A percentile compares a stretch with the other conserved stretches of the same genome.
Conservation (phyloP, 2,329 filamentous ascomycete genomes). For the Truncatella angustata region DNA sequence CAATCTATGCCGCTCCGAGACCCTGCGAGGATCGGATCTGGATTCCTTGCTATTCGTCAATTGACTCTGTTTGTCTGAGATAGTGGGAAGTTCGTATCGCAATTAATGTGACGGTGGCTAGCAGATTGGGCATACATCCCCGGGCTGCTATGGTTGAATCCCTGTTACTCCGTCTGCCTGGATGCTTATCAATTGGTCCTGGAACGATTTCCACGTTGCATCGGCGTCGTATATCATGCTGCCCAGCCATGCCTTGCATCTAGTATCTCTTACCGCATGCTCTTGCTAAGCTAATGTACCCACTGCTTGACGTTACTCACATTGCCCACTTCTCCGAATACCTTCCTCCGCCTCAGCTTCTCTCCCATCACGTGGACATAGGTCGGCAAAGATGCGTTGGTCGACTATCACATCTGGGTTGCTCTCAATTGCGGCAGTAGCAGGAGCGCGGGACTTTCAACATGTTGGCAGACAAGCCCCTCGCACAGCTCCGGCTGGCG, state of each 20-base stretch:
- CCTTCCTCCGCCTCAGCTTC: neutral
- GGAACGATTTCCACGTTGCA: neutral
- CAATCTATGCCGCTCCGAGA: too few relatives aligned
- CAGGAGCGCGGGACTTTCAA: conserved; percentile 25
- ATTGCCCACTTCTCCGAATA: neutral
- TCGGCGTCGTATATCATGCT: neutral
- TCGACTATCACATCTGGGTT: conserved; percentile 19
- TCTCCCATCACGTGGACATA: neutral
- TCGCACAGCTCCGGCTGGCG: neutral
- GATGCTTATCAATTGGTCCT: conserved; percentile 7
- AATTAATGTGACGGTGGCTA: neutral
- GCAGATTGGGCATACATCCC: neutral
- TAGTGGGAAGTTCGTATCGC: neutral
- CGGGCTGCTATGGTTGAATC: neutral
- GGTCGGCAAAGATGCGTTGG: conserved; percentile 22
- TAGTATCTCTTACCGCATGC: neutral
- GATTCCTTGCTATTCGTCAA: neutral
- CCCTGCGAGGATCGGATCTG: too few relatives aligned
- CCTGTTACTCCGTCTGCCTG: neutral
- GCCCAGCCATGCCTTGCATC: conserved; percentile 1
- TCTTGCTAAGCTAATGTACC: neutral
- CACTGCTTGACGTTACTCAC: too few relatives aligned
- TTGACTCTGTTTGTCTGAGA: neutral
- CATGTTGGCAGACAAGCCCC: conserved; percentile 29
- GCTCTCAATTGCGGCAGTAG: conserved; percentile 19